phyloP scores from a whole-genome alignment of 2,329 filamentous ascomycete species.

The Neoascochyta sp. region DNA sequence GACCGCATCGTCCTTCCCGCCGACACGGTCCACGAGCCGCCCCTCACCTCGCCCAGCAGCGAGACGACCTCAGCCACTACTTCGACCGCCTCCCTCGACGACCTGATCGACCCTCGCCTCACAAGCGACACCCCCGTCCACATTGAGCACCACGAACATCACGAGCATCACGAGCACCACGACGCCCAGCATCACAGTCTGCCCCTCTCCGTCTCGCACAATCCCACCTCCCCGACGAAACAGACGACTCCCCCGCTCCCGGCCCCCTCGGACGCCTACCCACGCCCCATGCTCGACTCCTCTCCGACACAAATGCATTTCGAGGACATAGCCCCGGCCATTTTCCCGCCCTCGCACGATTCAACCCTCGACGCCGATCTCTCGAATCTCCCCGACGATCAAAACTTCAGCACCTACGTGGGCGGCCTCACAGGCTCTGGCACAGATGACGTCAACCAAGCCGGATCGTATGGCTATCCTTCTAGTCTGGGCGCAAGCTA shows the following conservation, averaged over 20 bases:
- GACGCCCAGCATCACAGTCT: conserved; percentile 34
- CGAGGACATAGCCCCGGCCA: conserved; percentile 12
- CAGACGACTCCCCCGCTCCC: conserved; percentile 14
- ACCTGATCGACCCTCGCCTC: conserved; percentile 33
- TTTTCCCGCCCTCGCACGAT: conserved; percentile 3
- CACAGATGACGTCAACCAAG: conserved; percentile 34
- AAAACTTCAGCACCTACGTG: conserved; percentile 34
- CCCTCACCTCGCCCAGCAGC: conserved; percentile 29
- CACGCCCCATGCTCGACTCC: conserved; percentile 26
- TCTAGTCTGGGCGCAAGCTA: conserved; percentile 35
- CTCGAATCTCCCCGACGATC: conserved; percentile 10
- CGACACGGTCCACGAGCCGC: conserved; percentile 29
- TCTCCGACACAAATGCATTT: conserved; percentile 16
- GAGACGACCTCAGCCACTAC: conserved; percentile 29
- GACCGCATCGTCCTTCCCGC: conserved; percentile 38
- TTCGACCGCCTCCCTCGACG: conserved; percentile 29
- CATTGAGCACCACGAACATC: conserved; percentile 22
- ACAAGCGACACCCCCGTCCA: conserved; percentile 12
- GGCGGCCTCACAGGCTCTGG: conserved; percentile 34
- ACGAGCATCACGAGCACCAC: conserved; percentile 10
- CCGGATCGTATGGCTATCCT: conserved; percentile 35
- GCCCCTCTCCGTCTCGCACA: conserved; percentile 18
- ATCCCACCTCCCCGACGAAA: conserved; percentile 21
- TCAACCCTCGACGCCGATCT: conserved; percentile 11
- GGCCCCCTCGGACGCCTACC: conserved; percentile 13